phyloP scores from a whole-genome alignment of 2,329 filamentous ascomycete genomes.

The Pseudogymnoascus sp. region DNA sequence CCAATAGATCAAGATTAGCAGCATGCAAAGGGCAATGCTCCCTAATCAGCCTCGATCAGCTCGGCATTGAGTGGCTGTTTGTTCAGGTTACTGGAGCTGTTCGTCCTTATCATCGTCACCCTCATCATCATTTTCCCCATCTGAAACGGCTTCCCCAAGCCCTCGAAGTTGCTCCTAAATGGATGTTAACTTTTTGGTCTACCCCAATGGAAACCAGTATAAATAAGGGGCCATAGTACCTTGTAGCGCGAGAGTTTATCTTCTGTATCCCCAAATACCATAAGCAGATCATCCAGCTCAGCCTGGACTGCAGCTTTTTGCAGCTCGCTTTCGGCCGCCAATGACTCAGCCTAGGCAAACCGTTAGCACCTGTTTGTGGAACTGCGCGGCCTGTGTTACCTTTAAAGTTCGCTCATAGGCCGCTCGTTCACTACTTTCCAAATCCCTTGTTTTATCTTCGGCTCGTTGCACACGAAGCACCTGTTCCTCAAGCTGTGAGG shows the following conservation, averaged over 20 bases:
- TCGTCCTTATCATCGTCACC: slow-evolving; percentile 42
- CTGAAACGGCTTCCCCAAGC: slow-evolving; percentile 63
- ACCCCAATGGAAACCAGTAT: background rate
- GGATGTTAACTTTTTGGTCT: slow-evolving; percentile 8
- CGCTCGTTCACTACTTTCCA: slow-evolving; percentile 19
- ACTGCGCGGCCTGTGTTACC: slow-evolving; percentile 12
- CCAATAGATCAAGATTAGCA: background rate
- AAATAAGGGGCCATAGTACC: slow-evolving; percentile 36
- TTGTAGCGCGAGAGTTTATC: slow-evolving; percentile 70
- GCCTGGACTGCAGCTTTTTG: slow-evolving; percentile 56
- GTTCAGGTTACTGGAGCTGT: slow-evolving; percentile 22
- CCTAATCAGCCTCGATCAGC: background rate
- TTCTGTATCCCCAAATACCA: slow-evolving; percentile 73
- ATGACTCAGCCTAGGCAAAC: slow-evolving; percentile 11
- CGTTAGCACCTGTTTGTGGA: slow-evolving; percentile 9
- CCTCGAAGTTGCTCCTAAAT: slow-evolving; percentile 33
- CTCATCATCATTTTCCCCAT: slow-evolving; percentile 61
- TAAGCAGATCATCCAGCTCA: slow-evolving; percentile 71
- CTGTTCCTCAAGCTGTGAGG: slow-evolving; percentile 30
- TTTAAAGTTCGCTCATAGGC: slow-evolving; percentile 29
- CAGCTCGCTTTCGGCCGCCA: slow-evolving; percentile 43
- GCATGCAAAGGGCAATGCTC: background rate
- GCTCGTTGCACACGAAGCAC: slow-evolving; percentile 19
- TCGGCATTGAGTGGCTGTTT: slow-evolving; percentile 16
- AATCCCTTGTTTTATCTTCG: slow-evolving; percentile 39